Conservation (phyloP, 208 protist species). For the Trypanosoma theileri region DNA sequence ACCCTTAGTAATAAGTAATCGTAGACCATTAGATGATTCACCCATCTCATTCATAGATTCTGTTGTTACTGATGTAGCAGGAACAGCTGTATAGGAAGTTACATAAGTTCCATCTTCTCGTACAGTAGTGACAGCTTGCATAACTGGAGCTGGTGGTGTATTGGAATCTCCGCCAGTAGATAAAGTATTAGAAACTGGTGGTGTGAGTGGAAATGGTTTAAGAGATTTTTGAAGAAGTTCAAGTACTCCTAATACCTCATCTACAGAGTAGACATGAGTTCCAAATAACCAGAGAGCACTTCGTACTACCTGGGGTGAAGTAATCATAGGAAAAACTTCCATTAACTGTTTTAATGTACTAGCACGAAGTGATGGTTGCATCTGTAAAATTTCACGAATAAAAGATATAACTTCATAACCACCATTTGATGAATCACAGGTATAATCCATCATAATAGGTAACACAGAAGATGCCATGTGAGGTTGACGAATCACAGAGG, state of each 20-base stretch:
- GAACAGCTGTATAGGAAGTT: constrained; percentile 67
- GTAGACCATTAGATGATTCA: constrained; percentile 42
- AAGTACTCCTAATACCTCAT: constrained; percentile 65
- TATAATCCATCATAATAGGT: constrained; percentile 94
- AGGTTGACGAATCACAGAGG: constrained; percentile 89
- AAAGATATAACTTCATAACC: constrained; percentile 93
- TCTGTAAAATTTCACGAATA: constrained; percentile 93
- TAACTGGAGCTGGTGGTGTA: constrained; percentile 17
- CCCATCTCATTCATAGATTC: background rate
- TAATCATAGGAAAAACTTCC: constrained; percentile 63
- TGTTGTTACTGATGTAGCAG: constrained; percentile 7
- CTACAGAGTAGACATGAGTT: constrained; percentile 65
- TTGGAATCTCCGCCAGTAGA: constrained; percentile 19
- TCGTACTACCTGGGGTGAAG: constrained; percentile 65
- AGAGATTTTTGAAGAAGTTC: constrained; percentile 43
- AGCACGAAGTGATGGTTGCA: constrained; percentile 82
- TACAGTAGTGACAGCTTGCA: constrained; percentile 73
- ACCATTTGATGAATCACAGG: constrained; percentile 74
- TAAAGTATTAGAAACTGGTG: constrained; percentile 41
- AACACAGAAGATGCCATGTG: constrained; percentile 75
- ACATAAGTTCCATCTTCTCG: constrained; percentile 95
- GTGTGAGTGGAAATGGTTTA: constrained; percentile 59
- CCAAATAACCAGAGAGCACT: constrained; percentile 94
- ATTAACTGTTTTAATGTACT: constrained; percentile 57
- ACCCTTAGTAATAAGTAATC: constrained; percentile 64